phyloP scores from a whole-genome alignment of 805 yeast genomes.

The Kazachstania bromeliacearum region DNA sequence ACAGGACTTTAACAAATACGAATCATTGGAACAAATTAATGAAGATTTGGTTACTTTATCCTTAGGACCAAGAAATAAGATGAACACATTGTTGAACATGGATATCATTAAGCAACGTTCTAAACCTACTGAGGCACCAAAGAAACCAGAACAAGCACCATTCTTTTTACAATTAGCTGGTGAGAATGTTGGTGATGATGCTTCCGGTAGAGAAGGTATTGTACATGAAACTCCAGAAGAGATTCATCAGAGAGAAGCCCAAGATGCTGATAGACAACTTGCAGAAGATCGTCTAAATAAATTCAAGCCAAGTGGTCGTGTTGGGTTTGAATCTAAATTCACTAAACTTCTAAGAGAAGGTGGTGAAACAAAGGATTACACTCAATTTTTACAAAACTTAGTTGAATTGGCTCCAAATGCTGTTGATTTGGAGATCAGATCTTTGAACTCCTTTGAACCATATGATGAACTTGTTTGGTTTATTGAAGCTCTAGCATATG shows the following conservation, averaged over 20 bases:
- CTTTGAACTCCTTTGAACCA: slow-evolving; percentile 60
- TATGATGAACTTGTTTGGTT: slow-evolving; percentile 56
- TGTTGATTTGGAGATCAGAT: slow-evolving; percentile 79
- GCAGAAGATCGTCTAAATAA: slow-evolving; percentile 25
- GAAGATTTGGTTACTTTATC: slow-evolving; percentile 62
- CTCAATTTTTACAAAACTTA: slow-evolving; percentile 45
- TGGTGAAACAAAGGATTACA: slow-evolving; percentile 32
- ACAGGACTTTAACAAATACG: slow-evolving; percentile 32
- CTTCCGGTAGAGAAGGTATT: slow-evolving; percentile 35
- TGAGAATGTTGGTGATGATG: slow-evolving; percentile 61
- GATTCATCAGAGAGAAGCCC: slow-evolving; percentile 9
- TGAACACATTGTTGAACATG: slow-evolving; percentile 67
- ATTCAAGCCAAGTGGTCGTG: slow-evolving; percentile 23
- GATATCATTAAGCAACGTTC: slow-evolving; percentile 80
- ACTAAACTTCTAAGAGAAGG: slow-evolving; percentile 56
- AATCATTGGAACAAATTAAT: slow-evolving; percentile 54
- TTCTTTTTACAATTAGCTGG: slow-evolving; percentile 71
- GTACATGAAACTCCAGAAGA: slow-evolving; percentile 17
- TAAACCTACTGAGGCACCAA: slow-evolving; percentile 82
- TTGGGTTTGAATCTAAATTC: slow-evolving; percentile 63
- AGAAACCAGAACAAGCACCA: slow-evolving; percentile 69
- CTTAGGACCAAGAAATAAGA: slow-evolving; percentile 64
- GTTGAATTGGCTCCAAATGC: slow-evolving; percentile 61
- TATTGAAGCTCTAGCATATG: slow-evolving; percentile 55
- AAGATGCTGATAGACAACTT: slow-evolving; percentile 11